A percentile compares a stretch with the other conserved stretches of the same genome.
Conservation (phyloP, 2,329 filamentous ascomycete species). For the Diaporthe amygdali region DNA sequence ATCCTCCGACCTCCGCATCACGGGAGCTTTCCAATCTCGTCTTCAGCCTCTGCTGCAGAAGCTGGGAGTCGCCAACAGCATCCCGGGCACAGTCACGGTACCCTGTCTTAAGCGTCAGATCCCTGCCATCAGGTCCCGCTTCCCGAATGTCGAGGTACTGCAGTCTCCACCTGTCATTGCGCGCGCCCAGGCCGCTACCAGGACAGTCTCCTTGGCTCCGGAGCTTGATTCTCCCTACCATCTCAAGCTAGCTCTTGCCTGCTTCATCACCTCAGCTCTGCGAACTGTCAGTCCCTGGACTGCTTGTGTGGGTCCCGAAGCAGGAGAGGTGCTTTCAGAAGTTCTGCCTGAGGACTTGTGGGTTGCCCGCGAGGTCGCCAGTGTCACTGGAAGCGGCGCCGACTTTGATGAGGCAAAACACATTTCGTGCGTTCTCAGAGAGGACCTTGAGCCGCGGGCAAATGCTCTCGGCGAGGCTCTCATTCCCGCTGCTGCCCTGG, state of each 20-base stretch:
- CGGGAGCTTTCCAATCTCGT: neutral
- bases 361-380: conserved; percentile 6
- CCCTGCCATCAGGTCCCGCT: conserved; percentile 5
- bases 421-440: neutral
- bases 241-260: neutral
- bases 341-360: neutral
- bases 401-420: conserved; percentile 6
- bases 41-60: neutral
- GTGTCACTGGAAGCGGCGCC: neutral
- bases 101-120: conserved; percentile 1
- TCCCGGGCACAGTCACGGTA: neutral
- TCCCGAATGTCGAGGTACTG: neutral
- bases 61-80: neutral
- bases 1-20: neutral
- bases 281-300: neutral
- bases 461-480: neutral
- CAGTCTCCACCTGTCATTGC: neutral
- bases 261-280: conserved; percentile 8
- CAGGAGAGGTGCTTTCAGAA: neutral
- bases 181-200: conserved; percentile 10
- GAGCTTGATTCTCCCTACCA: conserved; percentile 7
- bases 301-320: neutral
- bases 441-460: conserved; percentile 4
- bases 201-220: conserved; percentile 1
- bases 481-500: neutral